Evolutionary conservation across 2,329 filamentous ascomycete genomes (phyloP).

Genomic region (Pseudogymnoascus sp.): DNA sequence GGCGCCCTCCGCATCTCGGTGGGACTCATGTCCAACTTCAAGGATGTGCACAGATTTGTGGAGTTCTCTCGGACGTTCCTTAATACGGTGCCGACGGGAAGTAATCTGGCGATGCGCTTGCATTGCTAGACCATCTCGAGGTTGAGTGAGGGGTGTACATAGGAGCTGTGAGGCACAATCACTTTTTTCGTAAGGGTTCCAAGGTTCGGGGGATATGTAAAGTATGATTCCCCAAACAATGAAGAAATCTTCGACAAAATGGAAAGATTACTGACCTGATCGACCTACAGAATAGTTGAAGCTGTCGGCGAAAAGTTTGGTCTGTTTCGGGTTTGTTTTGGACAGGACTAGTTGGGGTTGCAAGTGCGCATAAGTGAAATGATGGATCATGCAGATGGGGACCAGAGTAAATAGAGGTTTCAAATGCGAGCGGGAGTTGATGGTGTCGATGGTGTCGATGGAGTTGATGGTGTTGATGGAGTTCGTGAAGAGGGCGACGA

Average conservation of each 20-base stretch:
- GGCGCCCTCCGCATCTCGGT: slow-evolving; percentile 35
- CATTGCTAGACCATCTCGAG: background rate
- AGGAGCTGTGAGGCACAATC: background rate
- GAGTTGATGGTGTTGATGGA: background rate
- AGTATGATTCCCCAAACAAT: background rate
- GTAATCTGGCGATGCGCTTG: background rate
- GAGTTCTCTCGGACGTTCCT: slow-evolving; percentile 27
- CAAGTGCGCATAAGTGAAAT: background rate
- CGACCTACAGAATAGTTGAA: background rate
- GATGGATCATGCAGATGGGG: background rate
- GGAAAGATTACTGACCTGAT: background rate
- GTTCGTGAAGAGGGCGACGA: background rate
- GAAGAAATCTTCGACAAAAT: background rate
- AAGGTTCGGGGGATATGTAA: background rate
- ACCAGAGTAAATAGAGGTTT: background rate
- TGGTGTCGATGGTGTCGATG: background rate
- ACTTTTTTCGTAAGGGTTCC: background rate
- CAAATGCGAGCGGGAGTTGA: background rate
- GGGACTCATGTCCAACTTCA: slow-evolving; percentile 31
- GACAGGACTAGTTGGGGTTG: background rate
- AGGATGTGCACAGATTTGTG: slow-evolving; percentile 32
- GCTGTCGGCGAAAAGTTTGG: background rate
- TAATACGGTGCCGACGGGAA: background rate
- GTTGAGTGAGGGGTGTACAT: background rate
- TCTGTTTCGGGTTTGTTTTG: background rate